phyloP scores from a whole-genome alignment of 441 rosid genomes.

The Francoa sonchifolia region DNA sequence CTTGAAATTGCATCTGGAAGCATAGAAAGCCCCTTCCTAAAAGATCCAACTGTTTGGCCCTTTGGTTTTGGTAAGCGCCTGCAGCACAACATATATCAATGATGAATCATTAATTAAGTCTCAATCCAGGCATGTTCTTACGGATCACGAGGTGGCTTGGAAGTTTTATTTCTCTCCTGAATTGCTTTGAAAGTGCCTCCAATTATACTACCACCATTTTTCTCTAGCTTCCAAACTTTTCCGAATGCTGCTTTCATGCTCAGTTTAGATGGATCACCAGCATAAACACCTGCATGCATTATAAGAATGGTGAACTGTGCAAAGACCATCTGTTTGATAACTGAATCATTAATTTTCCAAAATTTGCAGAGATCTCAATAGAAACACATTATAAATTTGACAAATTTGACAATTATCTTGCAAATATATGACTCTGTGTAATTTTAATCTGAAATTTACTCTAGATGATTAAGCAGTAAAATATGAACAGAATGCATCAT shows the following conservation, averaged over 20 bases:
- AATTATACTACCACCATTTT: conserved; percentile 73
- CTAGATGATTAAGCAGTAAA: no score
- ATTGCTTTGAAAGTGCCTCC: conserved; percentile 75
- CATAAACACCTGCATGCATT: conserved; percentile 62
- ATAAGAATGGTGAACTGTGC: not conserved
- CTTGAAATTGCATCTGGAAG: conserved; percentile 69
- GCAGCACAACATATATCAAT: conserved; percentile 15
- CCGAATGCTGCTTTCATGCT: conserved; percentile 97
- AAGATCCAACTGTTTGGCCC: conserved; percentile 89
- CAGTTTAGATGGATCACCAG: conserved; percentile 81
- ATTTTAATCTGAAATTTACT: no score
- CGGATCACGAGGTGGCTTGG: conserved; percentile 65
- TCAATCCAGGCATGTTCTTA: conserved; percentile 19
- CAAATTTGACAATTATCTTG: no score
- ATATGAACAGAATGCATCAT: not conserved
- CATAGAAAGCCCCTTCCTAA: conserved; percentile 67
- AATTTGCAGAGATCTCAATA: not conserved
- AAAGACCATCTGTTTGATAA: not conserved
- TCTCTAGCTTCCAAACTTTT: conserved; percentile 87
- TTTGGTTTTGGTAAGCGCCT: conserved; percentile 75
- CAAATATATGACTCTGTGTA: no score
- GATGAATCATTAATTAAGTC: conserved; percentile 6
- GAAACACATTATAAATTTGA: no score
- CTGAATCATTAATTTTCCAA: not conserved
- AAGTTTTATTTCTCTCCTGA: conserved; percentile 55